A percentile compares a stretch with the other conserved stretches of the same genome.
Evolutionary conservation across 352 stramenopile genomes (phyloP).

Genomic region (Phytophthora chlamydospora): DNA sequence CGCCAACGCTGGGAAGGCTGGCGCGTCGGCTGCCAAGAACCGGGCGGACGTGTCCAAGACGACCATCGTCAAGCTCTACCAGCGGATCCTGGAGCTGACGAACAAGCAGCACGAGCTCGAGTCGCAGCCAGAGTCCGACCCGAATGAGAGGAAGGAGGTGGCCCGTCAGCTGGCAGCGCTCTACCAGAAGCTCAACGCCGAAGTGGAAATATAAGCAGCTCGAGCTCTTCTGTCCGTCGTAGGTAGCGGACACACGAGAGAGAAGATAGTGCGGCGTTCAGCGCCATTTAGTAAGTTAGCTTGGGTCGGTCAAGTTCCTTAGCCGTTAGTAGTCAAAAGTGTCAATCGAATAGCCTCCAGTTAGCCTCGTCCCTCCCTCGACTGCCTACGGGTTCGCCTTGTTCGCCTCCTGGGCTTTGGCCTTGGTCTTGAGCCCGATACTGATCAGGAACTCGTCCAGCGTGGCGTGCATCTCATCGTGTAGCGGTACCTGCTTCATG

Average conservation of each 20-base stretch:
- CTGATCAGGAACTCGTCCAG: constrained; percentile 31
- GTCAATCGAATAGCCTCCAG: constrained; percentile 6
- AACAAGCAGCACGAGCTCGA: constrained; percentile 64
- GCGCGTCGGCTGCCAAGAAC: constrained; percentile 20
- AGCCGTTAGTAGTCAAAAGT: too few relatives aligned
- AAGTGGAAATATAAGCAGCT: constrained; percentile 43
- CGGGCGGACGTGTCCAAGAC: constrained; percentile 35
- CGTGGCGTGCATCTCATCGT: constrained; percentile 49
- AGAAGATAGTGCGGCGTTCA: constrained; percentile 10
- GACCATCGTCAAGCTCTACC: constrained; percentile 64
- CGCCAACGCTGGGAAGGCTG: constrained; percentile 4
- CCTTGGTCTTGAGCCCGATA: constrained; percentile 27
- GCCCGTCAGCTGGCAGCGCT: constrained; percentile 50
- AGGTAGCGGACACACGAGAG: constrained; percentile 12
- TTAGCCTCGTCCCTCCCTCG: too few relatives aligned
- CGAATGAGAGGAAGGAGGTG: constrained; percentile 46
- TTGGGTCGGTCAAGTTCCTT: too few relatives aligned
- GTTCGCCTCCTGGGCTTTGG: constrained; percentile 8
- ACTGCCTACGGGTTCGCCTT: background rate
- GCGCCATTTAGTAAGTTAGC: background rate
- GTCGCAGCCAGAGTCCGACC: constrained; percentile 39
- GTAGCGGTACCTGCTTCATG: constrained; percentile 46
- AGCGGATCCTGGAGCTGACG: constrained; percentile 67
- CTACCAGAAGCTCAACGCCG: constrained; percentile 55
- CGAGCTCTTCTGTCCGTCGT: constrained; percentile 25